Percentiles rank a stretch among this genome's conserved stretches.
Evolutionary conservation across 371 early-diverging fungal genomes (phyloP).

Genomic region (Entomophthora muscae): DNA sequence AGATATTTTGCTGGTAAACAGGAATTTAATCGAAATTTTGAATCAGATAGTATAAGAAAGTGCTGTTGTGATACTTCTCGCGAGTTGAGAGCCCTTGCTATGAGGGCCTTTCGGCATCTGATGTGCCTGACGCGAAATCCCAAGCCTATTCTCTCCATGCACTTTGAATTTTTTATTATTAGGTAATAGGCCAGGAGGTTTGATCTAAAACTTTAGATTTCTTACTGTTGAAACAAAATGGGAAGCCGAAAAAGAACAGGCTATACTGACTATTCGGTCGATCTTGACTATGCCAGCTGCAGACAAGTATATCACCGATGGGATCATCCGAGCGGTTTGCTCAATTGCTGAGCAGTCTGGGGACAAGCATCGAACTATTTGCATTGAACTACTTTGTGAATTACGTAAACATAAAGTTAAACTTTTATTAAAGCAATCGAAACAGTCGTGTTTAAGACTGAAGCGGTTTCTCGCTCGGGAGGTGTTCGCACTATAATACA

Average conservation of each 20-base stretch:
- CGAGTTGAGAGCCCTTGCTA: conserved; percentile 5
- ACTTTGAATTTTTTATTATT: conserved; percentile 3
- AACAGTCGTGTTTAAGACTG: conserved; percentile 1
- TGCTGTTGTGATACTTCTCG: background rate
- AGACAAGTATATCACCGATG: background rate
- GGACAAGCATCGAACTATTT: background rate
- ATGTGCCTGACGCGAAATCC: background rate
- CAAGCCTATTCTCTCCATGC: background rate
- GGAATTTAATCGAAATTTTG: background rate
- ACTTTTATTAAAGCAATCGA: background rate
- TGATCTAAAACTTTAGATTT: background rate
- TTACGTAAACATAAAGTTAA: conserved; percentile 4
- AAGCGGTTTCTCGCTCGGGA: conserved; percentile 16
- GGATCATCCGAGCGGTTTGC: background rate
- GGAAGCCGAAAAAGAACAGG: conserved; percentile 5
- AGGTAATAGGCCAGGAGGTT: background rate
- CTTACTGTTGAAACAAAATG: conserved; percentile 1
- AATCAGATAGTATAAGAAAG: background rate
- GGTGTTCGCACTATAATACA: conserved; percentile 49
- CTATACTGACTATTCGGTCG: background rate
- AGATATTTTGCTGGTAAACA: background rate
- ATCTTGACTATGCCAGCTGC: background rate
- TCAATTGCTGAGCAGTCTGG: conserved; percentile 1
- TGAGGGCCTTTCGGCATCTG: background rate
- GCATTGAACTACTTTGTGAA: conserved; percentile 2